Percentiles rank a stretch among this genome's conserved stretches.
These are phyloP conservation scores for Phaeophleospora eucalypticola DNA, from an alignment of 2,329 filamentous ascomycete species.

Conservation along the genomic window DNA sequence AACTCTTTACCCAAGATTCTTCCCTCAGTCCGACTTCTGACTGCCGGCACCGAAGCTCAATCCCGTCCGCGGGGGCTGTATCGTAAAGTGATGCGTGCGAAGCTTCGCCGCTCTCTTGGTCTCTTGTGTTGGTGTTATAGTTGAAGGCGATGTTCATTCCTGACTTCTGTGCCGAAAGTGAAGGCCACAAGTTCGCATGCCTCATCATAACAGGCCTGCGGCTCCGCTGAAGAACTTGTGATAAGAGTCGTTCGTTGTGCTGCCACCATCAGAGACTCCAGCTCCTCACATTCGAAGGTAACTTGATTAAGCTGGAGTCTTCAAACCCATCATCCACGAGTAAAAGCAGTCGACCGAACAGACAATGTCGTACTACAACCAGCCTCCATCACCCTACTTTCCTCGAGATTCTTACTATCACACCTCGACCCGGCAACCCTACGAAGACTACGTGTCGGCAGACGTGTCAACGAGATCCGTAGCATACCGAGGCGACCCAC, in stretches of 20 bases:
- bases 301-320: no score
- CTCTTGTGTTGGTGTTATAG: background rate
- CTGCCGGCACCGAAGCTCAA: background rate
- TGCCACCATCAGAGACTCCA: no score
- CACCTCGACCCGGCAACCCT: background rate
- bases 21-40: background rate
- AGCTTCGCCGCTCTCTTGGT: background rate
- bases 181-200: no score
- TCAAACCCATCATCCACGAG: no score
- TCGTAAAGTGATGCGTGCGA: background rate
- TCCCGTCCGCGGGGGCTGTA: background rate
- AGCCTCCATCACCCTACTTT: background rate
- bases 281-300: no score
- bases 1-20: background rate
- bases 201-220: no score
- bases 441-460: background rate
- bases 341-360: no score
- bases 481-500: background rate
- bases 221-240: no score
- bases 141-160: no score
- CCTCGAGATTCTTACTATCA: no score
- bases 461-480: background rate
- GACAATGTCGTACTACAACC: background rate
- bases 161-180: no score
- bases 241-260: no score